Evolutionary conservation across 2,329 filamentous ascomycete genomes (phyloP).

Genomic region (Aspergillus flavus): DNA sequence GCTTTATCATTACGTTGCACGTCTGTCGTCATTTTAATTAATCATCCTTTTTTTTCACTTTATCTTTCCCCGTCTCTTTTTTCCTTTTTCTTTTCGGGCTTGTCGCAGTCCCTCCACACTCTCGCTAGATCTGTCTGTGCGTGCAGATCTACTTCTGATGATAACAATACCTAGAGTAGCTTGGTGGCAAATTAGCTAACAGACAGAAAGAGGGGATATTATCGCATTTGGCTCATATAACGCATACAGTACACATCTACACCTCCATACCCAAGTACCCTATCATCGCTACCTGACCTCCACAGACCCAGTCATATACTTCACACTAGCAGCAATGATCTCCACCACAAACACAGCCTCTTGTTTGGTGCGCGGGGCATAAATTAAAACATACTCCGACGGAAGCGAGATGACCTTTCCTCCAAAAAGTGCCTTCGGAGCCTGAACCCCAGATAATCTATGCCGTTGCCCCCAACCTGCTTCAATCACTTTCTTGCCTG

Average conservation of each 20-base stretch:
- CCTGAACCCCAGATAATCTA: slow-evolving; percentile 56
- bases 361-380: slow-evolving; percentile 37
- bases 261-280: neutral
- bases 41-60: neutral
- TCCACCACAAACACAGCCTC: slow-evolving; percentile 35
- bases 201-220: neutral
- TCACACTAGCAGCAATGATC: slow-evolving; percentile 35
- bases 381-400: slow-evolving; percentile 35
- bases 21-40: neutral
- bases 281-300: slow-evolving; percentile 20
- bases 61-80: neutral
- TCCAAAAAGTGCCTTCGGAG: slow-evolving; percentile 61
- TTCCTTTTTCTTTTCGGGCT: neutral
- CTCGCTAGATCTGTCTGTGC: neutral
- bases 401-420: slow-evolving; percentile 23
- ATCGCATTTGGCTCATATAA: neutral
- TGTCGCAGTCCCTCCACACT: neutral
- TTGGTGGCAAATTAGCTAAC: neutral
- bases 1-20: neutral
- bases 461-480: slow-evolving; percentile 77
- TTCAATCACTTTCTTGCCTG: slow-evolving; percentile 63
- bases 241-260: neutral
- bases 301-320: slow-evolving; percentile 32
- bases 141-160: neutral
- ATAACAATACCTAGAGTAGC: neutral